These are phyloP conservation scores for Escovopsis weberi DNA, from an alignment of 2,329 filamentous ascomycete species.

Conservation along the genomic window DNA sequence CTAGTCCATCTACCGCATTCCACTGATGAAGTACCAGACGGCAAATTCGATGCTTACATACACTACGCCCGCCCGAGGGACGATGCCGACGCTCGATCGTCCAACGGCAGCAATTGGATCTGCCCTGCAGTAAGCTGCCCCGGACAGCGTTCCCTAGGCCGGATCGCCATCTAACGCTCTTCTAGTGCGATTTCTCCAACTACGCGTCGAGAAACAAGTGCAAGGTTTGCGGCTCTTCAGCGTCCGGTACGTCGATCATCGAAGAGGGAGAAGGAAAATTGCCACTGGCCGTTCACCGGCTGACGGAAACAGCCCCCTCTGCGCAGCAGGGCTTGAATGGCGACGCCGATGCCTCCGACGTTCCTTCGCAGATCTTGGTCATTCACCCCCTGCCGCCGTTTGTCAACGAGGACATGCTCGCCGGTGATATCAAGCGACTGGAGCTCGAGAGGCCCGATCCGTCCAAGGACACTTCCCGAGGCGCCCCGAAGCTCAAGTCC, in stretches of 20 bases:
- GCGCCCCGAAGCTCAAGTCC: constrained; percentile 40
- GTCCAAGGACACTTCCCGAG: constrained; percentile 28
- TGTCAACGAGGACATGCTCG: constrained; percentile 57
- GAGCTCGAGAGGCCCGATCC: constrained; percentile 45
- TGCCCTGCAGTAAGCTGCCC: constrained; percentile 18
- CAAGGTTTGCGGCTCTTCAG: constrained; percentile 22
- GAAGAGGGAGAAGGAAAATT: constrained; percentile 17
- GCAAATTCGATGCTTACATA: constrained; percentile 22
- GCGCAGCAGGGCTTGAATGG: constrained; percentile 29
- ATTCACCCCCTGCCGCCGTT: constrained; percentile 56
- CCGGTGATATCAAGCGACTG: constrained; percentile 58
- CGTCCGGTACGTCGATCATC: constrained; percentile 13
- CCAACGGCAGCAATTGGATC: constrained; percentile 18
- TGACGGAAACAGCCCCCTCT: constrained; percentile 10
- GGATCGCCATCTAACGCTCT: constrained; percentile 7
- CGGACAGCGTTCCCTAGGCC: neutral
- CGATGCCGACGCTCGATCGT: constrained; percentile 15
- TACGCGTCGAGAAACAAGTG: constrained; percentile 23
- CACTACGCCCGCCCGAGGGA: constrained; percentile 27
- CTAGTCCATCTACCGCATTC: constrained; percentile 20
- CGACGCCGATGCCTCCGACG: constrained; percentile 33
- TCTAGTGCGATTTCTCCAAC: constrained; percentile 26
- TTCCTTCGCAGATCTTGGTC: constrained; percentile 61
- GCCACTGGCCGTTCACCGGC: neutral
- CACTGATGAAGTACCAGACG: constrained; percentile 25